These are phyloP conservation scores for Ceratocystis huliohia DNA, from an alignment of 2,329 filamentous ascomycete genomes.

Conservation along the genomic window DNA sequence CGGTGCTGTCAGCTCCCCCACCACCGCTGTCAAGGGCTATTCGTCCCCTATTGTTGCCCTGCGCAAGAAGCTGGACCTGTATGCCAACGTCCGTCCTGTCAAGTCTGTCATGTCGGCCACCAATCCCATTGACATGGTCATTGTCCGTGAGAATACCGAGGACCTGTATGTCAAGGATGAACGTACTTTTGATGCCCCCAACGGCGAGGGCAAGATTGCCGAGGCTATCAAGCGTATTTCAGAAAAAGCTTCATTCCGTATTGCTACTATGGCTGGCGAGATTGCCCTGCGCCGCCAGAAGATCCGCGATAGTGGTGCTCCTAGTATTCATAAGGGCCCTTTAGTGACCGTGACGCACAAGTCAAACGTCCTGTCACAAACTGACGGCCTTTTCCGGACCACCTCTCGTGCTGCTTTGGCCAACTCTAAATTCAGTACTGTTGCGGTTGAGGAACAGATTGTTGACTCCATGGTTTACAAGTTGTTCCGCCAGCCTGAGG, in stretches of 20 bases:
- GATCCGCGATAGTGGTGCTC: slow-evolving; percentile 48
- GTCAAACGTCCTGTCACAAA: slow-evolving; percentile 91
- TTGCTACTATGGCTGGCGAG: slow-evolving; percentile 85
- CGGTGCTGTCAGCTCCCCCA: slow-evolving; percentile 82
- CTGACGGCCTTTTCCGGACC: slow-evolving; percentile 86
- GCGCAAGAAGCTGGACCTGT: slow-evolving; percentile 86
- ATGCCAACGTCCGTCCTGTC: slow-evolving; percentile 93
- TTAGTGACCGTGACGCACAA: slow-evolving; percentile 97
- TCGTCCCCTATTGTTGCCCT: slow-evolving; percentile 93
- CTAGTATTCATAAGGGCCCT: slow-evolving; percentile 52
- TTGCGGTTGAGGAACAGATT: slow-evolving; percentile 87
- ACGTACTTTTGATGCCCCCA: slow-evolving; percentile 60
- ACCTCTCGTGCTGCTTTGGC: slow-evolving; percentile 63
- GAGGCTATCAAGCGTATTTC: slow-evolving; percentile 98
- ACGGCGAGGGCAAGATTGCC: slow-evolving; percentile 65
- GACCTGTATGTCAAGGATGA: slow-evolving; percentile 98
- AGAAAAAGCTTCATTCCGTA: slow-evolving; percentile 69
- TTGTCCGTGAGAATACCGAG: slow-evolving; percentile 97
- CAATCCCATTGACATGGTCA: slow-evolving; percentile 83
- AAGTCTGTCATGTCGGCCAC: slow-evolving; percentile 59
- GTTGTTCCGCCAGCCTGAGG: slow-evolving; percentile 87
- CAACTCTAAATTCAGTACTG: slow-evolving; percentile 45
- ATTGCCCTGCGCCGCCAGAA: slow-evolving; percentile 80
- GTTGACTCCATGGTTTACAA: slow-evolving; percentile 99
- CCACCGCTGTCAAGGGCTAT: slow-evolving; percentile 83